These are phyloP conservation scores for Penicillium flavigenum DNA, from an alignment of 495 filamentous ascomycete species.

Conservation along the genomic window DNA sequence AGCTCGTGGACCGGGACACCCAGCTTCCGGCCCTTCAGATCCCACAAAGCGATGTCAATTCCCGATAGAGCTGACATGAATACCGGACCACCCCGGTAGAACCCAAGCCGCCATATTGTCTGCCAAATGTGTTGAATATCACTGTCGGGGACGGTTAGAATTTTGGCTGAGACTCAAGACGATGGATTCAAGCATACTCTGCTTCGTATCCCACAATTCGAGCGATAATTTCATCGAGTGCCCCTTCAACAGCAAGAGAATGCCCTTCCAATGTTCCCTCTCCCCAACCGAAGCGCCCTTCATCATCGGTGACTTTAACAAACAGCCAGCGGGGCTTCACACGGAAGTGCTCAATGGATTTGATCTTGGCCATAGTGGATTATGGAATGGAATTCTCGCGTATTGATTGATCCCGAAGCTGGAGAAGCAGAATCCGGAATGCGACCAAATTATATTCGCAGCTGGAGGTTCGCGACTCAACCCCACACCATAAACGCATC, in stretches of 20 bases:
- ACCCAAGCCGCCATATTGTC: constrained; percentile 64
- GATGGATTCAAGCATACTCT: constrained; percentile 50
- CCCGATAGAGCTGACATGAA: constrained; percentile 79
- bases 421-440: not conserved
- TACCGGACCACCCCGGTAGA: constrained; percentile 82
- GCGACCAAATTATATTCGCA: not conserved
- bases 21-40: constrained; percentile 63
- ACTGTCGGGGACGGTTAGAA: constrained; percentile 34
- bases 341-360: constrained; percentile 73
- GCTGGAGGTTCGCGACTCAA: not conserved
- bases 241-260: constrained; percentile 76
- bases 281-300: constrained; percentile 70
- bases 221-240: constrained; percentile 64
- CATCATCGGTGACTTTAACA: constrained; percentile 71
- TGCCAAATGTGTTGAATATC: constrained; percentile 88
- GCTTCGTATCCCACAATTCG: constrained; percentile 72
- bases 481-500: constrained; percentile 9
- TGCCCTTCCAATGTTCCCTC: constrained; percentile 80
- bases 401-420: not conserved
- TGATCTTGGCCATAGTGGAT: constrained; percentile 62
- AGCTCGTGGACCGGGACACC: constrained; percentile 72
- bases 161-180: not conserved
- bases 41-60: constrained; percentile 83
- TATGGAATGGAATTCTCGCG: not conserved
- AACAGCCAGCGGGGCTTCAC: constrained; percentile 81